Base-by-base conservation (phyloP, 2,329 filamentous ascomycete species). In the Colletotrichum horii region DNA sequence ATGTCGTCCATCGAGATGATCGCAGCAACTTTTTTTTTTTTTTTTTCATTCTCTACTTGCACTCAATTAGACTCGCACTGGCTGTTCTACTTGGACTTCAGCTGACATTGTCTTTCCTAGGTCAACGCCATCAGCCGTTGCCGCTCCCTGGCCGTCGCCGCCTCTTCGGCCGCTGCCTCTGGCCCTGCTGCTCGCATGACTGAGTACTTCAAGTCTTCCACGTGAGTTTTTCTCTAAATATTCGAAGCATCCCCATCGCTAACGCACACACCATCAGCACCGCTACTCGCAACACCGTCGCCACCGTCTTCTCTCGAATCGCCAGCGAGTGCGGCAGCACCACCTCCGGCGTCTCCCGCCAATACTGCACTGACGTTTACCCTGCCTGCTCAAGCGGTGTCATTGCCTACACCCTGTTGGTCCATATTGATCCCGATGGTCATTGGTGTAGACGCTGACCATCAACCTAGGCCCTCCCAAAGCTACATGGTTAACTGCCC, bases 131-230 rank as follows among this genome's bases (percentile, higher is more conserved):
- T 94, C 11, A 81, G 80, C 76, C 89, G 91, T 82, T 91, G 92
- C 79, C 84, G 86, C 7, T 84, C 82, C 12, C 84, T 93, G 7
- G 91, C 93, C 2, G 84, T 83, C 4, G 82, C 84, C 6, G 92
- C 92, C 14, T 87, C 89, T 1, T 80, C 83, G 1, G 89, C 89
- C 4, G 90, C 91, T 0, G 81, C 86, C 2, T 89, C 87, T 1
- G 90, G 89, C 36, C 79, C 85, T 1, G 85, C 87, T 6, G 82
- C 84, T 78, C 91, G 88, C 79, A 83, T 93, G 78, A 83, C 82
- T 34, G 90, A 92, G 80, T 94, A 92, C 87, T 94, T 94, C 88
- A 93, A 92, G 84, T 88, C 88, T 1, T 89, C 88, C 30, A 83
- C 78, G 58, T 61, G 12, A 61, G 58, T 61, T 11, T 3, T 4